Evolutionary conservation across 2,329 filamentous ascomycete species (phyloP).

Genomic region (Corniculantispora saksenae): DNA sequence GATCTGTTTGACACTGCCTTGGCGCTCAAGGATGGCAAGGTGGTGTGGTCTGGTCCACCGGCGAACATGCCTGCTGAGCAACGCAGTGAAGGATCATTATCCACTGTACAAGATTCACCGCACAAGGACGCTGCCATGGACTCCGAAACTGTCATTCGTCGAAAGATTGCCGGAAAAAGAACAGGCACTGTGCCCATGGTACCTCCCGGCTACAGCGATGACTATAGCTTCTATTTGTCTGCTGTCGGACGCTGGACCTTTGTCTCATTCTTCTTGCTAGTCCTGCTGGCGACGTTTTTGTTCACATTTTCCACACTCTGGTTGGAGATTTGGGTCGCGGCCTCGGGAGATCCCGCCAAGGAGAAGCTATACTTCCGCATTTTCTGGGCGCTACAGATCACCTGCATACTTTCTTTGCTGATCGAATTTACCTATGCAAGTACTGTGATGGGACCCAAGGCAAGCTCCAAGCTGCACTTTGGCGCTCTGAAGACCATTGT

Average conservation of each 20-base stretch:
- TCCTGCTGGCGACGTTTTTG: background rate
- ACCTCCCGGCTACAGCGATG: background rate
- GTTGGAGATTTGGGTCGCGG: conserved; percentile 10
- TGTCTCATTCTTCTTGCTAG: background rate
- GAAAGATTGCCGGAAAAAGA: background rate
- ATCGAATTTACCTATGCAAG: conserved; percentile 7
- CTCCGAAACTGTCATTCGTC: background rate
- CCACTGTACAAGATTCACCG: background rate
- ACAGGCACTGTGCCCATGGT: conserved; percentile 6
- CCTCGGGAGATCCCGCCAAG: background rate
- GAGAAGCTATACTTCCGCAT: conserved; percentile 5
- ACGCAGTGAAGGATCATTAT: background rate
- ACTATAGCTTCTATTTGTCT: conserved; percentile 14
- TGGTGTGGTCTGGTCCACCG: background rate
- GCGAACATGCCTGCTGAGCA: background rate
- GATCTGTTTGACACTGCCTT: background rate
- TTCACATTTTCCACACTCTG: conserved; percentile 5
- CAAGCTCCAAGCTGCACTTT: conserved; percentile 12
- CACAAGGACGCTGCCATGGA: background rate
- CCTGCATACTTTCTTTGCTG: background rate
- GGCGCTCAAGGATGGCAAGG: background rate
- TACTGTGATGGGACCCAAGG: conserved; percentile 12
- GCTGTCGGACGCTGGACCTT: conserved; percentile 1
- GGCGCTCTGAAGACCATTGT: conserved; percentile 3
- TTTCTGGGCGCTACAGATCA: conserved; percentile 8